Conservation (phyloP, 23 red algal genomes). For the Cyanidioschyzon merolae region DNA sequence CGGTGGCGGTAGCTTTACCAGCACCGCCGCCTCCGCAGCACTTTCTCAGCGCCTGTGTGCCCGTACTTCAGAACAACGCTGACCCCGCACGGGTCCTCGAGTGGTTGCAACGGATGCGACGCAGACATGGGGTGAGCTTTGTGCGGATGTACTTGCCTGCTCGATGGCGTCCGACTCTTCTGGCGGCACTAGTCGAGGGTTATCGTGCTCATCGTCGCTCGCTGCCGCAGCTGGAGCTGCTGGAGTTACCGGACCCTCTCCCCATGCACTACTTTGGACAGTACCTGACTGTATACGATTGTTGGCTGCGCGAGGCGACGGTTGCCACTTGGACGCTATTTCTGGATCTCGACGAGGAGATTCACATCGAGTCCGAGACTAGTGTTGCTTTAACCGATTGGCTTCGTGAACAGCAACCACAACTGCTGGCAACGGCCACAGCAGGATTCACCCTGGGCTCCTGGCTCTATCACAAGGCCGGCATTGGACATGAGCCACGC, state of each 20-base stretch:
- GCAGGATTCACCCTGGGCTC: constrained; percentile 3
- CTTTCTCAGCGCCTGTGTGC: constrained; percentile 4
- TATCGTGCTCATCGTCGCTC: neutral
- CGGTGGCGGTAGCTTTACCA: neutral
- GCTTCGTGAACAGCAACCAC: neutral
- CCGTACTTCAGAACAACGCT: constrained; percentile 12
- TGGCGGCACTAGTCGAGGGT: neutral
- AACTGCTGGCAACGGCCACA: neutral
- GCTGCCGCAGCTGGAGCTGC: neutral
- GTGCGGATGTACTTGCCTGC: constrained; percentile 7
- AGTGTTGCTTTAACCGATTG: neutral
- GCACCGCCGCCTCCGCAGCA: neutral
- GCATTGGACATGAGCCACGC: neutral
- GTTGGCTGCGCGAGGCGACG: constrained; percentile 15
- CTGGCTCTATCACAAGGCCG: neutral
- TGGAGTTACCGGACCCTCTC: neutral
- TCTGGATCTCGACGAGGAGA: constrained; percentile 9
- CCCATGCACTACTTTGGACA: constrained; percentile 14
- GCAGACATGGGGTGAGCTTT: neutral
- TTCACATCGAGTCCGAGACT: neutral
- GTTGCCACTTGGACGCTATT: neutral
- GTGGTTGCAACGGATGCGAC: neutral
- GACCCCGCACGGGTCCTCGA: neutral
- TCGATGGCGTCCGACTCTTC: neutral
- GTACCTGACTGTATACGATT: constrained; percentile 10